Conservation (phyloP, 2,329 filamentous ascomycete genomes). For the Botryotinia calthae region DNA sequence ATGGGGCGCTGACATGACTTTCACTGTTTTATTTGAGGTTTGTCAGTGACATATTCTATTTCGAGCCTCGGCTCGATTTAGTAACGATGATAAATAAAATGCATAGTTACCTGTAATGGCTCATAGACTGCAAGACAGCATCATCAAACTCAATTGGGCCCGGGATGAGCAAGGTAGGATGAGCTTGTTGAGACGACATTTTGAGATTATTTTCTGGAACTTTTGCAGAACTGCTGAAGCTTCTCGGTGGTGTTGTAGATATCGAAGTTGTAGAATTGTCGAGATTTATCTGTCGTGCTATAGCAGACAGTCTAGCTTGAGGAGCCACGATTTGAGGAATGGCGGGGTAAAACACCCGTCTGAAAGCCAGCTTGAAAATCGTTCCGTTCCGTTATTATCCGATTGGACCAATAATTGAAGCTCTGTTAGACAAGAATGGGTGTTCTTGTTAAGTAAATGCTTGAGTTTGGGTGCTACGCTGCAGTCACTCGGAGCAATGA, state of each 20-base stretch:
- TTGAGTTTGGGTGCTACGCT: background rate
- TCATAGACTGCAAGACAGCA: conserved; percentile 92
- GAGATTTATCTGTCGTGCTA: conserved; percentile 38
- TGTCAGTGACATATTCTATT: conserved; percentile 24
- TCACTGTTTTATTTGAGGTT: conserved; percentile 60
- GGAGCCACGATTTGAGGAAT: conserved; percentile 26
- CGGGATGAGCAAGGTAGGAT: conserved; percentile 83
- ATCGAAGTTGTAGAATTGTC: background rate
- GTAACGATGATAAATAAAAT: conserved; percentile 25
- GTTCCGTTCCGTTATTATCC: conserved; percentile 8
- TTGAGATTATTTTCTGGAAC: conserved; percentile 22
- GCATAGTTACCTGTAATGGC: conserved; percentile 83
- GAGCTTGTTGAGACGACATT: conserved; percentile 62
- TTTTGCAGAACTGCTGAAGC: conserved; percentile 19
- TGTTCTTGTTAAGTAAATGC: background rate
- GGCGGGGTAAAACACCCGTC: conserved; percentile 24
- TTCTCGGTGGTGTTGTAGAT: background rate
- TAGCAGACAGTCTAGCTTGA: conserved; percentile 36
- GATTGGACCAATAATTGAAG: conserved; percentile 14
- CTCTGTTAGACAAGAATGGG: background rate
- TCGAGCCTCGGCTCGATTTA: background rate
- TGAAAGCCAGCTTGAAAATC: conserved; percentile 16
- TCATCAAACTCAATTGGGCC: conserved; percentile 98
- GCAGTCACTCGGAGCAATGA: background rate
- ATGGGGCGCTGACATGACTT: conserved; percentile 86